Base-by-base conservation (phyloP, 257 asterid genomes). In the Schizonepeta tenuifolia region DNA sequence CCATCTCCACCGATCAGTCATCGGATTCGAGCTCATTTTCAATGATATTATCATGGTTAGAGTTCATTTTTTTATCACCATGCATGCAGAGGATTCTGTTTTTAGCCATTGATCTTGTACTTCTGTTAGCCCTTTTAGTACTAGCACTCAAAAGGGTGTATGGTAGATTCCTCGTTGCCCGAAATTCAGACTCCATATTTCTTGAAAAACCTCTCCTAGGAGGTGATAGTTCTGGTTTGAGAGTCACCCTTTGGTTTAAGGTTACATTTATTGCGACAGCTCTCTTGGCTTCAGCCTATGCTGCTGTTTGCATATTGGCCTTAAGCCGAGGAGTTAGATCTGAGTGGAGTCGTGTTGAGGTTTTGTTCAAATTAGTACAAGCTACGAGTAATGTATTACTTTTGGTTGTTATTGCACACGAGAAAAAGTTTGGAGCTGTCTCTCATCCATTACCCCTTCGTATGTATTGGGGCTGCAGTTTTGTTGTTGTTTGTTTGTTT, bases 31-130 rank as follows among this genome's bases (percentile, higher is more conserved):
- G 72, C 72, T 9, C 64, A 26, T 20, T 71, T 24, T 78, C 81
- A 26, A 65, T 11, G 14, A 24, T 69, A 3, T 15, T 67, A 6
- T 31, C 22, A 1, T 85, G 86, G 90, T 62, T 80, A 4, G 79
- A 79, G 38, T 82, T 86, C 79, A 79, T 80, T 53, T 77, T 82
- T 53, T 85, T 89, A 1, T 71, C 87, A 5, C 92, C 95, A 46
- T 88, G 92, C 70, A 50, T 84, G 24, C 92, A 85, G 24, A 83
- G 88, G 79, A 54, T 82, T 67, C 73, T 82, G 9, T 83, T 79
- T 59, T 79, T 85, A 28, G 75, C 83, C 8, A 14, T 82, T 50
- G 75, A 83, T 26, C 73, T 81, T 54, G 54, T 86, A 55, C 82
- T 86, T 73, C 71, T 89, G 26, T 43, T 83, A 8, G 26, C 67